phyloP scores from a whole-genome alignment of 1,284 basidiomycete species.

The Ustilago nuda region DNA sequence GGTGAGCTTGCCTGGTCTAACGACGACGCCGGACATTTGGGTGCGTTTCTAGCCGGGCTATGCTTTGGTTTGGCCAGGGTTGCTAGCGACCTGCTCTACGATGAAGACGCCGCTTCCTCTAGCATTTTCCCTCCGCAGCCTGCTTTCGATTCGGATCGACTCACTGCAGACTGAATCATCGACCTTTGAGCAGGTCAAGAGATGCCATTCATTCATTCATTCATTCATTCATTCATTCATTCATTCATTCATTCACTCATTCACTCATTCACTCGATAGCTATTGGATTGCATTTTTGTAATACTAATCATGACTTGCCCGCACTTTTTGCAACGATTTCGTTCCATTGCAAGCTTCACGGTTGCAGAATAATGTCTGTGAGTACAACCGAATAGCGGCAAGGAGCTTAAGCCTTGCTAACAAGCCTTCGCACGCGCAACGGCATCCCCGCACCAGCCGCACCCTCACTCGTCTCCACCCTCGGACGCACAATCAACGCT shows the following conservation, averaged over 20 bases:
- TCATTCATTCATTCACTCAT: background rate
- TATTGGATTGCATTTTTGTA: constrained; percentile 1
- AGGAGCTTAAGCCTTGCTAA: constrained; percentile 1
- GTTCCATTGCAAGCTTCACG: background rate
- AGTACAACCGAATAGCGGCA: background rate
- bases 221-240: background rate
- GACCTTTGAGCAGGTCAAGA: background rate
- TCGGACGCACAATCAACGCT: constrained; percentile 47
- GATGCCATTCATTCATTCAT: background rate
- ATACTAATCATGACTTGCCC: background rate
- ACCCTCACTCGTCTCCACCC: constrained; percentile 23
- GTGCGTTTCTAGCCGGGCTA: constrained; percentile 59
- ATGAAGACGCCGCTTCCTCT: no score
- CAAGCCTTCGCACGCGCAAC: constrained; percentile 28
- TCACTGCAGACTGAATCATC: constrained; percentile 26
- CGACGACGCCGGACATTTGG: constrained; percentile 65
- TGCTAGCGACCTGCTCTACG: background rate
- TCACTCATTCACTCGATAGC: background rate
- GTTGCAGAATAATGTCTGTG: background rate
- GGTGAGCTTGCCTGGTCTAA: constrained; percentile 59
- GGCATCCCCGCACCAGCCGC: constrained; percentile 37
- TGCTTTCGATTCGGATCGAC: constrained; percentile 25
- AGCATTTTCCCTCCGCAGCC: constrained; percentile 23
- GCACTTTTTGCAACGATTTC: constrained; percentile 5
- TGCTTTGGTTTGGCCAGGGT: constrained; percentile 9